Percentiles rank a stretch among this genome's conserved stretches.
phyloP scores from a whole-genome alignment of 257 asterid genomes.

The Nicotiana knightiana region DNA sequence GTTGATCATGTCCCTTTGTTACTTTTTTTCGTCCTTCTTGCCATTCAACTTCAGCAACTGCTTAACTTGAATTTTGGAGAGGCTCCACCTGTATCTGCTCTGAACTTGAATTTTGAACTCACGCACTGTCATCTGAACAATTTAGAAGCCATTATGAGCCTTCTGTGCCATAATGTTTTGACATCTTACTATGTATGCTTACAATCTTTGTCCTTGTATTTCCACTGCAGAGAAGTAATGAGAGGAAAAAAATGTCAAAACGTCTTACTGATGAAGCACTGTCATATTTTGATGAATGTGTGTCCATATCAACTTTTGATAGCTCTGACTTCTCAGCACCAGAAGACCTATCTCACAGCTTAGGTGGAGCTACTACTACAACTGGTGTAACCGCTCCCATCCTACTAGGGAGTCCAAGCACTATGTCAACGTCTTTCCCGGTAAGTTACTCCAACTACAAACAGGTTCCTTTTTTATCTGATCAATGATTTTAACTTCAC shows the following conservation, averaged over 20 bases:
- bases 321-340: slow-evolving; percentile 96
- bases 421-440: slow-evolving; percentile 20
- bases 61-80: neutral
- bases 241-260: slow-evolving; percentile 65
- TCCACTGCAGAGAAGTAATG: slow-evolving; percentile 66
- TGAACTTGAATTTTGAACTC: neutral
- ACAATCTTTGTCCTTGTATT: slow-evolving; percentile 6
- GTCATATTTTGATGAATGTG: slow-evolving; percentile 90
- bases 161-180: neutral
- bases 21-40: neutral
- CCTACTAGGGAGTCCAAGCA: slow-evolving; percentile 31
- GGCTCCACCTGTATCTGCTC: neutral
- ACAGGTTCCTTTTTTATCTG: slow-evolving; percentile 39
- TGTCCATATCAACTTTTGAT: slow-evolving; percentile 87
- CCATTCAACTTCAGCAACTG: neutral
- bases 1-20: neutral
- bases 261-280: slow-evolving; percentile 88
- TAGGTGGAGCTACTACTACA: slow-evolving; percentile 28
- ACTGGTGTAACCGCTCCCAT: slow-evolving; percentile 20
- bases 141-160: neutral
- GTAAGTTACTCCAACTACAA: slow-evolving; percentile 26
- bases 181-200: neutral
- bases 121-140: neutral
- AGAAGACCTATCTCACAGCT: slow-evolving; percentile 52
- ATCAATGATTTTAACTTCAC: neutral